Evolutionary conservation across 2,329 filamentous ascomycete species (phyloP).

Genomic region (Penicillium sp.): DNA sequence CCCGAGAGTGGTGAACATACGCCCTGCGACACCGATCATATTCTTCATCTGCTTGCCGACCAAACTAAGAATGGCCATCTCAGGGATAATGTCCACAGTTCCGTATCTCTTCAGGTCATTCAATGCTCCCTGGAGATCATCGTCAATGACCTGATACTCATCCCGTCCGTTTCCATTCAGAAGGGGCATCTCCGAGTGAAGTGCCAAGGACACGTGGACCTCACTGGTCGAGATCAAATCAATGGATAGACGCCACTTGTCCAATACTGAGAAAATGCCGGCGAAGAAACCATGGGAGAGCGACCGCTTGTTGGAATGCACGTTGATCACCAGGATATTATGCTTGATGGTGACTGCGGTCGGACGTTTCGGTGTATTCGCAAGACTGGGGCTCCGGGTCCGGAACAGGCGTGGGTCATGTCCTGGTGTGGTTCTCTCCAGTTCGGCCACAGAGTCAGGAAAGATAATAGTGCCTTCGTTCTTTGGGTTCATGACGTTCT

Average conservation of each 20-base stretch:
- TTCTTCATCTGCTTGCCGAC: constrained; percentile 96
- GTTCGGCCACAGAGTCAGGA: constrained; percentile 57
- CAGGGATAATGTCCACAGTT: constrained; percentile 76
- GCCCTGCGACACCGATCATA: constrained; percentile 86
- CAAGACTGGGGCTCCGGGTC: constrained; percentile 40
- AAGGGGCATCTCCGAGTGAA: constrained; percentile 65
- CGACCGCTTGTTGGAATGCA: constrained; percentile 93
- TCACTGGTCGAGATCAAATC: constrained; percentile 94
- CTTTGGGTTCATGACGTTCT: constrained; percentile 60
- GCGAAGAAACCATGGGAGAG: constrained; percentile 94
- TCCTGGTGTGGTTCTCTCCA: constrained; percentile 45
- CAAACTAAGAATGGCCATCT: constrained; percentile 92
- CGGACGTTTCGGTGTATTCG: constrained; percentile 60
- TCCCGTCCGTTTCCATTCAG: constrained; percentile 41
- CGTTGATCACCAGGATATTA: constrained; percentile 91
- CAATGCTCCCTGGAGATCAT: constrained; percentile 57
- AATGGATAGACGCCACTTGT: constrained; percentile 77
- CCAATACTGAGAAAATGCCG: constrained; percentile 82
- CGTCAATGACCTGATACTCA: constrained; percentile 49
- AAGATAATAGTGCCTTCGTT: constrained; percentile 58
- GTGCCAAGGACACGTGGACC: constrained; percentile 93
- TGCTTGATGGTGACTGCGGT: constrained; percentile 96
- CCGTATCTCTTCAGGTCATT: constrained; percentile 70
- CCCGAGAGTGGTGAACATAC: constrained; percentile 89
- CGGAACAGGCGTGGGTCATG: constrained; percentile 50